Percentiles rank a stretch among this genome's conserved stretches.
These are phyloP conservation scores for Tanozyma kutaoensis DNA, from an alignment of 805 yeast species.

Conservation along the genomic window DNA sequence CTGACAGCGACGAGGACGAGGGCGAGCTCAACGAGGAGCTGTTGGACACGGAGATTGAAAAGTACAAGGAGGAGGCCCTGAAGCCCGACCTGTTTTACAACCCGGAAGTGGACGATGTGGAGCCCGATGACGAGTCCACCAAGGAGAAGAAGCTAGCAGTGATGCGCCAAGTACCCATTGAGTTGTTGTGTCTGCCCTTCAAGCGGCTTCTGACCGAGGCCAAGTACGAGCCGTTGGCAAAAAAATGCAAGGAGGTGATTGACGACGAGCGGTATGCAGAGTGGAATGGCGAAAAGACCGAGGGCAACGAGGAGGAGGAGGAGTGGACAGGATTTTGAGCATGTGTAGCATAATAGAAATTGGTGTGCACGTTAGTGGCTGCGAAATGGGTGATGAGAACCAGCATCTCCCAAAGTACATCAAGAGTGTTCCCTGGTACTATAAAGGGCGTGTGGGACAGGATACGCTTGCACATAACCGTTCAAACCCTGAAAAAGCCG, in stretches of 20 bases:
- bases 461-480: background rate
- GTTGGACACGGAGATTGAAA: slow-evolving; percentile 1
- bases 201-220: slow-evolving; percentile 17
- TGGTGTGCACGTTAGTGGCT: slow-evolving; percentile 4
- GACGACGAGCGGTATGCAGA: slow-evolving; percentile 45
- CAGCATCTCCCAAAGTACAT: slow-evolving; percentile 28
- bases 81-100: background rate
- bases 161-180: slow-evolving; percentile 37
- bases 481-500: slow-evolving; percentile 6
- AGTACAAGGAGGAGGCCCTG: background rate
- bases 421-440: slow-evolving; percentile 21
- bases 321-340: slow-evolving; percentile 11
- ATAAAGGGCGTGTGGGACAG: background rate
- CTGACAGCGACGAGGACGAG: slow-evolving; percentile 10
- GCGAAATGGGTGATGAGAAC: slow-evolving; percentile 4
- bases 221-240: slow-evolving; percentile 11
- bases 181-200: slow-evolving; percentile 47
- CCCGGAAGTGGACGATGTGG: slow-evolving; percentile 10
- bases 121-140: slow-evolving; percentile 4
- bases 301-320: slow-evolving; percentile 10
- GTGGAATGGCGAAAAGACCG: slow-evolving; percentile 31
- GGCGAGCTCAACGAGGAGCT: slow-evolving; percentile 1
- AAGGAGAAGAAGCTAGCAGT: slow-evolving; percentile 15
- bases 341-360: background rate
- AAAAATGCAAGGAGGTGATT: slow-evolving; percentile 47